Conservation (phyloP, 805 yeast species). For the Torulaspora gathmanii region DNA sequence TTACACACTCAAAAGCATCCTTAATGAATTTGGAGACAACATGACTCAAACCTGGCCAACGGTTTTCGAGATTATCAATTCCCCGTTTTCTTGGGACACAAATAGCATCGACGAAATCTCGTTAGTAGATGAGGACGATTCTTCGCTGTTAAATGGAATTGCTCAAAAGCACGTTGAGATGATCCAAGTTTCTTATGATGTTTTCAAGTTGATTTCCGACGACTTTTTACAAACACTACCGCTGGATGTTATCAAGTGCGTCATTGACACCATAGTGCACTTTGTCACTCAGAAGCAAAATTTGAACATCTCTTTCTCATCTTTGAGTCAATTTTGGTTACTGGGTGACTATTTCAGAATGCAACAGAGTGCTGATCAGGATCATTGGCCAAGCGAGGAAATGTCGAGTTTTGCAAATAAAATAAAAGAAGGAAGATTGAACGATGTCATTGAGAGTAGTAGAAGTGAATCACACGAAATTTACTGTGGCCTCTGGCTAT, state of each 20-base stretch:
- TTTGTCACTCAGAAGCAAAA: constrained; percentile 71
- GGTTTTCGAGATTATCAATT: constrained; percentile 54
- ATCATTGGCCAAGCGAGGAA: constrained; percentile 3
- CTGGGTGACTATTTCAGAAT: constrained; percentile 69
- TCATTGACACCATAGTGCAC: constrained; percentile 66
- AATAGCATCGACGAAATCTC: constrained; percentile 22
- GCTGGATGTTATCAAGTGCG: constrained; percentile 50
- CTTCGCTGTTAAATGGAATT: constrained; percentile 34
- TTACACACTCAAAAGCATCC: constrained; percentile 61
- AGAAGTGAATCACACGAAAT: constrained; percentile 20
- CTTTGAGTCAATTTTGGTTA: constrained; percentile 88
- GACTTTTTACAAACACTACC: constrained; percentile 79
- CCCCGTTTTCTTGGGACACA: constrained; percentile 49
- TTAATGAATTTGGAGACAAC: constrained; percentile 70
- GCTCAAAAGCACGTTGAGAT: constrained; percentile 48
- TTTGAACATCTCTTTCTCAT: constrained; percentile 82
- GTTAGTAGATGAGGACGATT: constrained; percentile 28
- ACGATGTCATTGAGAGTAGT: constrained; percentile 26
- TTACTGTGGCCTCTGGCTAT: constrained; percentile 53
- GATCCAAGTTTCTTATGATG: constrained; percentile 65
- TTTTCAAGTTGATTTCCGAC: constrained; percentile 76
- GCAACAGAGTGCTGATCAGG: constrained; percentile 8
- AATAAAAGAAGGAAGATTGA: constrained; percentile 26
- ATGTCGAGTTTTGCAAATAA: constrained; percentile 10
- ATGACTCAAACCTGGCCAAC: constrained; percentile 66